Evolutionary conservation across 1,139 yeast genomes (phyloP), one percentile per base, ranked within the genome.

Genomic region (Geotrichum citri-aurantii): DNA sequence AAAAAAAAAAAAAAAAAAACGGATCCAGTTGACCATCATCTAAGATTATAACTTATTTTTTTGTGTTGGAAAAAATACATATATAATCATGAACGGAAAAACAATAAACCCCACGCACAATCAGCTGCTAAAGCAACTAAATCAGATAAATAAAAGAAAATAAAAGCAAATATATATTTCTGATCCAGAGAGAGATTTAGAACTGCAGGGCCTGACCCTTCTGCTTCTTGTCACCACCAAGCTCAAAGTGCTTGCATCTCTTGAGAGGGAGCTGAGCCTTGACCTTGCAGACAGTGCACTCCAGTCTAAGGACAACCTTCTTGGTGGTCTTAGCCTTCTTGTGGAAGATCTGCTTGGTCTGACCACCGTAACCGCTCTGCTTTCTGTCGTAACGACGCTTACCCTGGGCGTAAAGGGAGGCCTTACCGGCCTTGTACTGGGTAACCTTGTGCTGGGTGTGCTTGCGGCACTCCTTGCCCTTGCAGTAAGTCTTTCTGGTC

Each of bases 361-460:
- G 99, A 89, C 99, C 99, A 89, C 99, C 99, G 83, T 85, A 93
- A 90, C 99, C 99, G 77, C 89, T 80, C 85, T 93, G 99, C 84
- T 93, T 93, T 82, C 99, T 96, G 95, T 95, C 99, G 84, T 93
- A 93, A 85, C 99, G 92, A 86, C 99, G 90, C 92, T 95, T 95
- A 87, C 99, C 99, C 84, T 93, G 98, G 73, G 98, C 97, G 79
- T 85, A 91, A 76, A 92, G 86, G 70, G 98, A 92, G 78, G 98
- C 98, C 85, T 93, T 93, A 83, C 99, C 99, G 78, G 98, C 97
- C 77, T 93, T 93, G 95, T 93, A 95, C 85, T 93, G 99, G 81
- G 99, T 92, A 76, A 93, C 99, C 87, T 93, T 93, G 96, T 93
- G 99, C 82, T 91, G 97, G 77, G 99, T 92, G 95, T 95, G 99